These are phyloP conservation scores for Pseudocercospora macadamiae DNA, from an alignment of 2,329 filamentous ascomycete genomes.

Conservation along the genomic window DNA sequence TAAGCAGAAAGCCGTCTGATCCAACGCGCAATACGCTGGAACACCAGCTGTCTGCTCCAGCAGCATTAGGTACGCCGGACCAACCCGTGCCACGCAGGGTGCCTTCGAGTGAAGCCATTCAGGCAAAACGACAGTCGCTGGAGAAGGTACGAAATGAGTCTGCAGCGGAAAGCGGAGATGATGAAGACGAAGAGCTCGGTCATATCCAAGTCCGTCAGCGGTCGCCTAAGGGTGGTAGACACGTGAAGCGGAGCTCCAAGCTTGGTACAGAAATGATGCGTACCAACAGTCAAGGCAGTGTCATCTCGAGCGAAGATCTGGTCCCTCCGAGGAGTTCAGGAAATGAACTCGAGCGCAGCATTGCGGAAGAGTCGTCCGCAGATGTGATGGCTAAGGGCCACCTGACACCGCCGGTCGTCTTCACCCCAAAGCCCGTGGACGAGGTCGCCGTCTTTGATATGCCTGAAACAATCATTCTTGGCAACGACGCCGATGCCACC, in stretches of 20 bases:
- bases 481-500: slow-evolving; percentile 47
- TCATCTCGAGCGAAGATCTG: slow-evolving; percentile 53
- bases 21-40: slow-evolving; percentile 57
- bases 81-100: slow-evolving; percentile 56
- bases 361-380: slow-evolving; percentile 45
- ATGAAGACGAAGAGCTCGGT: slow-evolving; percentile 90
- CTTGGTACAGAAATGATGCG: slow-evolving; percentile 97
- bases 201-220: slow-evolving; percentile 63
- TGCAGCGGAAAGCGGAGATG: slow-evolving; percentile 72
- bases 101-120: slow-evolving; percentile 73
- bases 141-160: slow-evolving; percentile 75
- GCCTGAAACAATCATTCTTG: slow-evolving; percentile 27
- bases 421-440: slow-evolving; percentile 49
- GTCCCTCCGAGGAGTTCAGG: slow-evolving; percentile 24
- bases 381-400: slow-evolving; percentile 39
- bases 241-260: slow-evolving; percentile 66
- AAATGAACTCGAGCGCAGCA: slow-evolving; percentile 28
- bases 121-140: slow-evolving; percentile 72
- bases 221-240: slow-evolving; percentile 51
- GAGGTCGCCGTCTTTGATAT: slow-evolving; percentile 45
- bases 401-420: slow-evolving; percentile 57
- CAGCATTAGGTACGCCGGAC: slow-evolving; percentile 35
- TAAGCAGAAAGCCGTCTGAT: slow-evolving; percentile 24
- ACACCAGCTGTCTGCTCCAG: slow-evolving; percentile 69
- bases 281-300: slow-evolving; percentile 89